Percentiles rank a stretch among this genome's conserved stretches.
phyloP scores from a whole-genome alignment of 441 rosid genomes.

The Mallotus japonicus region DNA sequence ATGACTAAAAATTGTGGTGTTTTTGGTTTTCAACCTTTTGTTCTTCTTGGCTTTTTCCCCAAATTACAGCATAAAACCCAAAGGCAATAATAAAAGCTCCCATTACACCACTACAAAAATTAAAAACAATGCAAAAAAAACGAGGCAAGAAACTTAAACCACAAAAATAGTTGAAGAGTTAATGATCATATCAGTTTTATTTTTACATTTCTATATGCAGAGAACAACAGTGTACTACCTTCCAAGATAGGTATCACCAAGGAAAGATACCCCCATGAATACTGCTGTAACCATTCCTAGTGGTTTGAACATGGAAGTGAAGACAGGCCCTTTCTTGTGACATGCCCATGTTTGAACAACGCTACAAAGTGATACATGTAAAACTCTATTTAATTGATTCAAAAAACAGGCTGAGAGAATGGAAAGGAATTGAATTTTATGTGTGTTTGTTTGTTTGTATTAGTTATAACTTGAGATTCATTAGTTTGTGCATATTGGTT shows the following conservation, averaged over 20 bases:
- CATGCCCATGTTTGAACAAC: conserved; percentile 46
- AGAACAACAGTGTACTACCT: conserved; percentile 28
- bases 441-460: no score
- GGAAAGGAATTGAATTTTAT: no score
- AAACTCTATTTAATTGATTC: conserved; percentile 7
- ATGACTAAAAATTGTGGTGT: not conserved
- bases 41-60: conserved; percentile 53
- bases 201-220: no score
- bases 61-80: conserved; percentile 52
- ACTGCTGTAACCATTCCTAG: conserved; percentile 46
- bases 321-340: conserved; percentile 47
- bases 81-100: conserved; percentile 40
- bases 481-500: no score
- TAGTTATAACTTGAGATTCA: no score
- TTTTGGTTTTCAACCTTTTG: conserved; percentile 18
- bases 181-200: no score
- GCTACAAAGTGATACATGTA: conserved; percentile 30
- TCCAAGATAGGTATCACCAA: conserved; percentile 53
- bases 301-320: conserved; percentile 49
- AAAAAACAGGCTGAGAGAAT: no score
- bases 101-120: conserved; percentile 41
- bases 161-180: no score
- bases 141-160: no score
- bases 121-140: no score
- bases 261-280: conserved; percentile 36